Evolutionary conservation across 768 basidiomycete genomes (phyloP), one percentile per base, ranked within the genome.

Genomic region (Trichaptum fuscoviolaceum): DNA sequence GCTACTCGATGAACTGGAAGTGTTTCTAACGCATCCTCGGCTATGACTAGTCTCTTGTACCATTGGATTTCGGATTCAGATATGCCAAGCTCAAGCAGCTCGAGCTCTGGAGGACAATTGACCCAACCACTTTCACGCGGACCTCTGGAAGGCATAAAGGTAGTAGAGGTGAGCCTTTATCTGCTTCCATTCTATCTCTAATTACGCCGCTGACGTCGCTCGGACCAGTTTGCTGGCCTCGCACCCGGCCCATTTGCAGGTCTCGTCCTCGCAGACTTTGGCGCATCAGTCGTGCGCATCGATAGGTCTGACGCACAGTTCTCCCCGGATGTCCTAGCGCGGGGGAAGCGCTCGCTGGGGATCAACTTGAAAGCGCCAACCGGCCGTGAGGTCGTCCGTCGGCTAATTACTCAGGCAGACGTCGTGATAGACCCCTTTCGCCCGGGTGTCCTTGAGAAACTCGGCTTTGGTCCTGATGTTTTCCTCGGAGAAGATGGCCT

Each of bases 171-270:
- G 59, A 3, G 59, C 59, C 5, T 52, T 12, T 20, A 20, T 52
- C 42, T 52, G 42, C 42, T 52, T 25, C 24, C 59, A 34, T 61
- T 61, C 24, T 25, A 24, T 61, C 17, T 25, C 30, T 61, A 34
- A 2, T 9, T 2, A 61, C 59, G 59, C 8, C 30, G 23, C 59
- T 61, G 12, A 24, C 30, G 9, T 17, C 23, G 8, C 59, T 3
- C 30, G 25, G 30, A 30, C 59, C 59, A 93, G 90, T 92, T 93
- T 71, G 92, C 88, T 27, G 92, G 92, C 34, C 81, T 94, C 27
- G 92, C 92, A 3, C 92, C 92, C 0, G 92, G 85, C 0, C 92
- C 92, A 0, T 93, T 91, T 70, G 86, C 90, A 9, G 91, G 90
- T 30, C 81, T 93, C 58, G 73, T 93, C 59, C 82, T 95, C 35